Conservation (phyloP, 192 early-diverging fungal species). For the Spinellus fusiger region DNA sequence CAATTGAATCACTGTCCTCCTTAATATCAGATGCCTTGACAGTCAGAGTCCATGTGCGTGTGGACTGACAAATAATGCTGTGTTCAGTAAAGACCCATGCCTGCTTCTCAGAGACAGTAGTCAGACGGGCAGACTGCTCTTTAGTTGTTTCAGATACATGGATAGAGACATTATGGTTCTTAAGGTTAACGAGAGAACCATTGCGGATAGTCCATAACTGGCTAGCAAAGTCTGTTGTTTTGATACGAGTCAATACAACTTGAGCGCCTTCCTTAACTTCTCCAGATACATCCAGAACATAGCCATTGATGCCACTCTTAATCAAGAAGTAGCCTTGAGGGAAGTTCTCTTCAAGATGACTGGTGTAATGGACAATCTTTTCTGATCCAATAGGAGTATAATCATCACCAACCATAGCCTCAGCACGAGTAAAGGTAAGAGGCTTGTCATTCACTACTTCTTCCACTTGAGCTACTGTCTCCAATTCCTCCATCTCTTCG, state of each 20-base stretch:
- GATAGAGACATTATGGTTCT: slow-evolving; percentile 14
- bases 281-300: slow-evolving; percentile 20
- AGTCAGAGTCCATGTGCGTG: slow-evolving; percentile 11
- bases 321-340: slow-evolving; percentile 24
- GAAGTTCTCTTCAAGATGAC: slow-evolving; percentile 10
- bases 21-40: slow-evolving; percentile 12
- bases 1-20: neutral
- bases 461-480: neutral
- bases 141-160: slow-evolving; percentile 2
- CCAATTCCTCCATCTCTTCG: neutral
- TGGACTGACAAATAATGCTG: slow-evolving; percentile 6
- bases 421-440: neutral
- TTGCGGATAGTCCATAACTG: slow-evolving; percentile 25
- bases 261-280: neutral
- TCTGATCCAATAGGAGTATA: slow-evolving; percentile 23
- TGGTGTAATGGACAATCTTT: slow-evolving; percentile 20
- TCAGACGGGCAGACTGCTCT: neutral
- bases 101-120: slow-evolving; percentile 5
- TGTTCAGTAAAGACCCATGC: slow-evolving; percentile 19
- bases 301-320: slow-evolving; percentile 21
- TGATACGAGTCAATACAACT: slow-evolving; percentile 12
- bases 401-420: slow-evolving; percentile 4
- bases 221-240: slow-evolving; percentile 18
- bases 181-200: slow-evolving; percentile 18
- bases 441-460: neutral